These are phyloP conservation scores for Adansonia gregorii DNA, from an alignment of 441 rosid species.

Conservation along the genomic window DNA sequence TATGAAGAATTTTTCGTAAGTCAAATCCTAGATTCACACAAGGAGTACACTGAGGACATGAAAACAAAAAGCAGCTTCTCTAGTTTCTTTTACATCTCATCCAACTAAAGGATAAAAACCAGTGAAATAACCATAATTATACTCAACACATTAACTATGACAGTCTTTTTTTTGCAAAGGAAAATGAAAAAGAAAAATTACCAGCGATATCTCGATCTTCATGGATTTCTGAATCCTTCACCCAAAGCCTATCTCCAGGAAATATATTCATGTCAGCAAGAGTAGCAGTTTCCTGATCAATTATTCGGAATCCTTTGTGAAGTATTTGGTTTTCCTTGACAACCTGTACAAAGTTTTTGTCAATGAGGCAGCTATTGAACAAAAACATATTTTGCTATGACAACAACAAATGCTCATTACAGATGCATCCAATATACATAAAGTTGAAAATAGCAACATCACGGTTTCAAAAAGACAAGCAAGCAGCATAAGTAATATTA, in stretches of 20 bases:
- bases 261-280: slow-evolving; percentile 97
- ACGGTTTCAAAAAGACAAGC: slow-evolving; percentile 7
- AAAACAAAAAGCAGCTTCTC: neutral
- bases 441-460: slow-evolving; percentile 6
- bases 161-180: neutral
- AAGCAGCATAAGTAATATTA: neutral
- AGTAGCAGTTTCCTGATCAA: slow-evolving; percentile 89
- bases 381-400: neutral
- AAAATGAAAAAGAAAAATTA: slow-evolving; percentile 33
- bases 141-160: neutral
- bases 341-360: slow-evolving; percentile 54
- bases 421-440: slow-evolving; percentile 17
- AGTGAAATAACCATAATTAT: neutral
- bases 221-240: slow-evolving; percentile 91
- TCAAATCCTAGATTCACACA: neutral
- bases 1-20: neutral
- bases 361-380: slow-evolving; percentile 14
- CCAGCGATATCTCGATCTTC: slow-evolving; percentile 99
- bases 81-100: slow-evolving; percentile 3
- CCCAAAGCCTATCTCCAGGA: slow-evolving; percentile 97
- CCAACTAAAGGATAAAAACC: neutral
- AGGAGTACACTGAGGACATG: neutral
- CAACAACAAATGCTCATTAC: slow-evolving; percentile 14
- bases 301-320: slow-evolving; percentile 75
- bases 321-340: slow-evolving; percentile 96